Conservation (phyloP, 352 stramenopile genomes). For the Phytophthora hybrid region DNA sequence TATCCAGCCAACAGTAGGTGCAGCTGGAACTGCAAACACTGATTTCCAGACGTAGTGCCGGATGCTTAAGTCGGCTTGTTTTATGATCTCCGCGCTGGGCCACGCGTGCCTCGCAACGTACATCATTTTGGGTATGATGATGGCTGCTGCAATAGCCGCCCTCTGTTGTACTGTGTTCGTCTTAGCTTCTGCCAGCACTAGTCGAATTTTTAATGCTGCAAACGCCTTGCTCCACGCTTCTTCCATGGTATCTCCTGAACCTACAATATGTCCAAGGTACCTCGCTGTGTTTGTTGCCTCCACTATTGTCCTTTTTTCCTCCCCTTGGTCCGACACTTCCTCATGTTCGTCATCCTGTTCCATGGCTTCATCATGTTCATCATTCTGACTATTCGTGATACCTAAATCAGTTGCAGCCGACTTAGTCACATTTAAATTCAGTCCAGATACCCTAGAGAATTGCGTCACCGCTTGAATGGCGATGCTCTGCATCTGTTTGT, state of each 20-base stretch:
- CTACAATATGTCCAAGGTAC: conserved; percentile 4
- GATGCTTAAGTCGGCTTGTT: neutral
- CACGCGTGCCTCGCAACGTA: conserved; percentile 12
- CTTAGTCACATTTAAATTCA: no score
- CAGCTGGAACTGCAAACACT: neutral
- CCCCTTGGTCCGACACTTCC: no score
- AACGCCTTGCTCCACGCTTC: neutral
- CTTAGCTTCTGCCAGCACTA: neutral
- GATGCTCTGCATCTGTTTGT: neutral
- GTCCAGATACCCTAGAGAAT: no score
- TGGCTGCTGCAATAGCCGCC: neutral
- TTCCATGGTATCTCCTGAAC: neutral
- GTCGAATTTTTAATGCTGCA: neutral
- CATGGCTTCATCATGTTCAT: no score
- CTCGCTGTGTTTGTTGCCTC: neutral
- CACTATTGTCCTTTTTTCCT: neutral
- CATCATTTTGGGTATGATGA: conserved; percentile 8
- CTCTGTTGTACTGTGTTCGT: conserved; percentile 3
- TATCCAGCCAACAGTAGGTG: neutral
- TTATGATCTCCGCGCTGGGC: neutral
- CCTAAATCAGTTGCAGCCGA: no score
- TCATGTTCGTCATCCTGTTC: no score
- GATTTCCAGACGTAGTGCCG: neutral
- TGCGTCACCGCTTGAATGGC: no score
- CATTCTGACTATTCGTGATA: no score